These are phyloP conservation scores for Saussurea involucrata DNA, from an alignment of 129 eudicot species.

Conservation along the genomic window DNA sequence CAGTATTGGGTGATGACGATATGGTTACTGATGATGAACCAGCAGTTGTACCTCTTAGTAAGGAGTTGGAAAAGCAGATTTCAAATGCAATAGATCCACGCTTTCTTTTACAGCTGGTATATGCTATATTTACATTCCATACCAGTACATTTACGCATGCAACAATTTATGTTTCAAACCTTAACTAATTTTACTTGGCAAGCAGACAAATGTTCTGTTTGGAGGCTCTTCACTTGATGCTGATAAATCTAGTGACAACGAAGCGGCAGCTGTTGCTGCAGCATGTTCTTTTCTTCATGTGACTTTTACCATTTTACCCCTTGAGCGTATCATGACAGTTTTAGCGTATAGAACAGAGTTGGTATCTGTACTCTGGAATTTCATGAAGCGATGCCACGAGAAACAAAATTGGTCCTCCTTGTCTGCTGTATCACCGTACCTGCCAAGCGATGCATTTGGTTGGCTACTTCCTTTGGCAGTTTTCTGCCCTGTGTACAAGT, in stretches of 20 bases:
- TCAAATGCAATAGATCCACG: slow-evolving; percentile 77
- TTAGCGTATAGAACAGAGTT: slow-evolving; percentile 88
- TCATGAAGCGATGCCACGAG: slow-evolving; percentile 79
- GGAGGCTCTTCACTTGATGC: slow-evolving; percentile 44
- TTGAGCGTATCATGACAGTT: slow-evolving; percentile 87
- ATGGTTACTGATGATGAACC: slow-evolving; percentile 58
- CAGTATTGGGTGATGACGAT: slow-evolving; percentile 65
- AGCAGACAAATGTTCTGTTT: slow-evolving; percentile 73
- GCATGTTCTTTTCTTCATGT: slow-evolving; percentile 92
- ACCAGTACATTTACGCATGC: slow-evolving; percentile 4
- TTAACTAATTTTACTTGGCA: slow-evolving; percentile 19
- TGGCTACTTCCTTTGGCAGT: slow-evolving; percentile 91
- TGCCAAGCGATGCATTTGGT: slow-evolving; percentile 83
- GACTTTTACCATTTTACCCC: slow-evolving; percentile 80
- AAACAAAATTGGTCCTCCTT: slow-evolving; percentile 75
- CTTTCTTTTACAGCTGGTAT: slow-evolving; percentile 88
- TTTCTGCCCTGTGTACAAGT: slow-evolving; percentile 98
- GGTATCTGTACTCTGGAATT: slow-evolving; percentile 86
- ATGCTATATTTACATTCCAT: slow-evolving; percentile 18
- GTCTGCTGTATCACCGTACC: slow-evolving; percentile 58
- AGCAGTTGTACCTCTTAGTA: slow-evolving; percentile 36
- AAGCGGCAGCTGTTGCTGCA: slow-evolving; percentile 76
- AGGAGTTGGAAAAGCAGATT: slow-evolving; percentile 74
- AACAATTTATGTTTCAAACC: neutral
- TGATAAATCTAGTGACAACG: slow-evolving; percentile 38